These are phyloP conservation scores for Botrytis byssoidea DNA, from an alignment of 2,329 filamentous ascomycete genomes.

Conservation along the genomic window DNA sequence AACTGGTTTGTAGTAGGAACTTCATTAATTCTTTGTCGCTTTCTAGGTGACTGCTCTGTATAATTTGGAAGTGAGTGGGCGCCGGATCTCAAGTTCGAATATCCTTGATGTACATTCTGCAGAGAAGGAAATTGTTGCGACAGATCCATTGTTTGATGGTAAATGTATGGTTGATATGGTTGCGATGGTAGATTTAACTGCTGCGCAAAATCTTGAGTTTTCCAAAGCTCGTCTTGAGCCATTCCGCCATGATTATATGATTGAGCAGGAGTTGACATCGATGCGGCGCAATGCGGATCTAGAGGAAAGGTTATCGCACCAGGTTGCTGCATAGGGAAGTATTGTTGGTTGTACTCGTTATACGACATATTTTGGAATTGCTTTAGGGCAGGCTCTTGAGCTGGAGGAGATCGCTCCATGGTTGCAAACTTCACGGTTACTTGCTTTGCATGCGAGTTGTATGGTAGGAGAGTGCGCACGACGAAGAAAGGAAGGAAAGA, in stretches of 20 bases:
- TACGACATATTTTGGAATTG: slow-evolving; percentile 3
- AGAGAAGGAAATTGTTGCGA: not conserved
- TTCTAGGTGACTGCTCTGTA: not conserved
- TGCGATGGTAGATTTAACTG: slow-evolving; percentile 3
- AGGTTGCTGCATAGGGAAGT: slow-evolving; percentile 1
- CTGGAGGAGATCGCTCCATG: slow-evolving; percentile 1
- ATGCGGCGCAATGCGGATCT: not conserved
- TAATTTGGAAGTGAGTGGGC: slow-evolving; percentile 2
- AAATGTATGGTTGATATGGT: not conserved
- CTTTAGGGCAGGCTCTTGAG: not conserved
- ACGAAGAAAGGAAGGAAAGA: not conserved
- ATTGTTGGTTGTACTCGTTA: slow-evolving; percentile 13
- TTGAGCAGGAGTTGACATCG: not conserved
- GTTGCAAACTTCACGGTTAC: slow-evolving; percentile 3
- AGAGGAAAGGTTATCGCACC: not conserved
- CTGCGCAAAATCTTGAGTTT: not conserved
- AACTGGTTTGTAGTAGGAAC: not conserved
- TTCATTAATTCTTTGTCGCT: slow-evolving; percentile 11
- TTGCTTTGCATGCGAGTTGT: not conserved
- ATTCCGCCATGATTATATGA: not conserved
- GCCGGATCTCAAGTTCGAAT: not conserved
- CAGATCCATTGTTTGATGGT: not conserved
- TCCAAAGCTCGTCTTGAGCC: not conserved
- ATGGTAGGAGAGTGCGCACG: not conserved
- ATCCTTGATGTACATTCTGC: not conserved